Conservation (phyloP, 352 stramenopile genomes). For the Pseudoperonospora humuli region DNA sequence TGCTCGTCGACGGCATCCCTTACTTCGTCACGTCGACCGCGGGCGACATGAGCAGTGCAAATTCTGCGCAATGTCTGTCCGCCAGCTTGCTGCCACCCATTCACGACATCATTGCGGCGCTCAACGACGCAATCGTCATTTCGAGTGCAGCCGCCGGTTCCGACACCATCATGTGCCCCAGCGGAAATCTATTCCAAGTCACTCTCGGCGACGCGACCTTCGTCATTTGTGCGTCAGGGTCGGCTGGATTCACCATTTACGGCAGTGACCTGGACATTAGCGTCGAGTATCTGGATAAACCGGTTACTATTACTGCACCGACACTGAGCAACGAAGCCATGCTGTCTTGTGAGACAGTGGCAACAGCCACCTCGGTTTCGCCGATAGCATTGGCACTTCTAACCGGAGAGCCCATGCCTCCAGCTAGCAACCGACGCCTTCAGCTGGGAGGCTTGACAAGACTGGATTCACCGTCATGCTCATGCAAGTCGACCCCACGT, state of each 20-base stretch:
- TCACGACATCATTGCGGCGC: slow-evolving; percentile 15
- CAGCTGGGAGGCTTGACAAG: slow-evolving; percentile 6
- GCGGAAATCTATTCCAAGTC: slow-evolving; percentile 25
- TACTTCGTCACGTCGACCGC: slow-evolving; percentile 14
- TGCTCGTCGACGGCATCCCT: slow-evolving; percentile 25
- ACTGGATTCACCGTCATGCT: slow-evolving; percentile 14
- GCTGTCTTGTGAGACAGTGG: slow-evolving; percentile 7
- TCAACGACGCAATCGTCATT: slow-evolving; percentile 15
- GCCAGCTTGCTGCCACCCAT: slow-evolving; percentile 20
- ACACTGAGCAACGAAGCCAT: slow-evolving; percentile 9
- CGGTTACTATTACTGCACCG: slow-evolving; percentile 13
- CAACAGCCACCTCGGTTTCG: slow-evolving; percentile 16
- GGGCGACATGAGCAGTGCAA: slow-evolving; percentile 1
- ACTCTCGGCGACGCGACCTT: slow-evolving; percentile 22
- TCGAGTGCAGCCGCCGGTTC: slow-evolving; percentile 4
- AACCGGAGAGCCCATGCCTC: slow-evolving; percentile 18
- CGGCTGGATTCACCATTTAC: slow-evolving; percentile 14
- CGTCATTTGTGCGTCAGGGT: slow-evolving; percentile 23
- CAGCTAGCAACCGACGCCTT: too few relatives aligned
- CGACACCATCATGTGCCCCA: slow-evolving; percentile 24
- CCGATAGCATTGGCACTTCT: slow-evolving; percentile 21
- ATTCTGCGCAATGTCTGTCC: slow-evolving; percentile 21
- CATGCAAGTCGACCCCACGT: too few relatives aligned
- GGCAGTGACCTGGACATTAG: slow-evolving; percentile 25
- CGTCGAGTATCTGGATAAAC: slow-evolving; percentile 17